Base-by-base conservation (phyloP, 495 filamentous ascomycete genomes). In the Annulohypoxylon nitens region DNA sequence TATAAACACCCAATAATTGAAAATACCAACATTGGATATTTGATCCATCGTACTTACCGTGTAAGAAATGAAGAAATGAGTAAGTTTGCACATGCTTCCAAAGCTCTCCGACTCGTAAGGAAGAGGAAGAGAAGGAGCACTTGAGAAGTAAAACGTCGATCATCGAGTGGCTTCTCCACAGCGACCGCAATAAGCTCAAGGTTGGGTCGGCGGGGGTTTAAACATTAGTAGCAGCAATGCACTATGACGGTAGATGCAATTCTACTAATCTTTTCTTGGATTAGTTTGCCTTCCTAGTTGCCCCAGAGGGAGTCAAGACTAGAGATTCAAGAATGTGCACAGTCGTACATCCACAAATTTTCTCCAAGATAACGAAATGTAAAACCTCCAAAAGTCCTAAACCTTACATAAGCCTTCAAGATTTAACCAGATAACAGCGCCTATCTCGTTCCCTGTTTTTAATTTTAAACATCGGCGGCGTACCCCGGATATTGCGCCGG, bases 181-280 rank as follows among this genome's bases (percentile, higher is more conserved):
- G 34, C n/a, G 45, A 10, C 47, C 57, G 43, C 18, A 61, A 25
- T 20, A 33, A 34, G 20, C 58, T 61, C 25, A 58, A 47, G 39
- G 64, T 61, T 69, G 48, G 66, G 50, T 48, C 26, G 25, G 60
- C 63, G 69, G 62, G 62, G 34, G 57, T 58, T 23, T 1, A 45
- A 10, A 23, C 20, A 23, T 23, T 23, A 23, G 20, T 23, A 23
- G 20, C 20, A 23, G 18, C 11, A 25, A 53, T 73, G 69, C 69
- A 68, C 61, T 70, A 77, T 77, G 75, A 77, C 75, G 72, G 39
- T 69, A 77, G 3, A 47, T 47, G 4, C 6, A 47, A 6, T 1
- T 4, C 16, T 7, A 26, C 37, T 43, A 60, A 30, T 25, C 37
- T 37, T 43, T 41, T 4, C 12, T 43, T 9, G 8, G 8, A 4